Evolutionary conservation across 2,329 filamentous ascomycete genomes (phyloP).

Genomic region (Lachnellula occidentalis): DNA sequence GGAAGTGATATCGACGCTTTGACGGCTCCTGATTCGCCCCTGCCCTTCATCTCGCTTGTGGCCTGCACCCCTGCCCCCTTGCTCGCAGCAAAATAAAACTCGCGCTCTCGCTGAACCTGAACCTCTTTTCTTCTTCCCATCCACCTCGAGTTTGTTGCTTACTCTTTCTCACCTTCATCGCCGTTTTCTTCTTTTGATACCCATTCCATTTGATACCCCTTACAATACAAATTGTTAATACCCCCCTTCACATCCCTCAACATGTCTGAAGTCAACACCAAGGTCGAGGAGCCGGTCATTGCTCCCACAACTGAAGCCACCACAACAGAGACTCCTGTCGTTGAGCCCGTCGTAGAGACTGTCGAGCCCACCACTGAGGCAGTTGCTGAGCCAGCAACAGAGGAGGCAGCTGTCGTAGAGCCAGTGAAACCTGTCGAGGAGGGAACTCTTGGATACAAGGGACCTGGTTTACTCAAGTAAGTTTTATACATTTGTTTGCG

Average conservation of each 20-base stretch:
- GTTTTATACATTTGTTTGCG: constrained; percentile 29
- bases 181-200: constrained; percentile 12
- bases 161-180: background rate
- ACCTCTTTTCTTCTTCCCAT: constrained; percentile 1
- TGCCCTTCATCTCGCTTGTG: background rate
- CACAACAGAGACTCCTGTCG: constrained; percentile 27
- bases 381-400: constrained; percentile 33
- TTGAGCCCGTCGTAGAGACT: constrained; percentile 31
- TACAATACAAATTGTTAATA: constrained; percentile 18
- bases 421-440: no score
- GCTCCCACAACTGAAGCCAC: constrained; percentile 30
- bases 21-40: background rate
- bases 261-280: constrained; percentile 64
- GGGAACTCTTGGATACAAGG: constrained; percentile 86
- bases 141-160: background rate
- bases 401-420: constrained; percentile 37
- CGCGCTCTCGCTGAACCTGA: background rate
- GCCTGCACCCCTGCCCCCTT: background rate
- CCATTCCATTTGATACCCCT: constrained; percentile 5
- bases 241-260: constrained; percentile 19
- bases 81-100: background rate
- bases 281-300: constrained; percentile 49
- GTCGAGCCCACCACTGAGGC: constrained; percentile 33
- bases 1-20: background rate
- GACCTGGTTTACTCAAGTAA: constrained; percentile 75